Conservation (phyloP, 2,329 filamentous ascomycete genomes). For the Fusarium algeriense region DNA sequence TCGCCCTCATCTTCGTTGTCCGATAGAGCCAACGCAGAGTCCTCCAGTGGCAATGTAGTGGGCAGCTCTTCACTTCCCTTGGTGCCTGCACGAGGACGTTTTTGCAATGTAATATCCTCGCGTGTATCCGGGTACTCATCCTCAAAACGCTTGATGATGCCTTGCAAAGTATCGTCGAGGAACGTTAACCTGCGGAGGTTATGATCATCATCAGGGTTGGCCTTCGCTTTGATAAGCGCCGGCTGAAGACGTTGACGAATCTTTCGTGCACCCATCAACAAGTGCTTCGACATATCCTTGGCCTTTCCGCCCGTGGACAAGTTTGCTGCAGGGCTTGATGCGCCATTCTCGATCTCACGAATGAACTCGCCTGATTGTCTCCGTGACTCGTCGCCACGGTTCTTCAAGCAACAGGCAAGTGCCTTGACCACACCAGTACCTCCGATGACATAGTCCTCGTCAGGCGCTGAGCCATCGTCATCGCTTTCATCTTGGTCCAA, state of each 20-base stretch:
- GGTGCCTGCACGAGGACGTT: constrained; percentile 20
- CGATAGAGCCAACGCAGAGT: constrained; percentile 56
- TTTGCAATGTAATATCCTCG: constrained; percentile 48
- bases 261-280: constrained; percentile 88
- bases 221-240: constrained; percentile 79
- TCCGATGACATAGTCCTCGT: constrained; percentile 95
- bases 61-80: constrained; percentile 41
- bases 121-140: constrained; percentile 95
- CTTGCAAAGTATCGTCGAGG: constrained; percentile 87
- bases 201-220: constrained; percentile 76
- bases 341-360: constrained; percentile 64
- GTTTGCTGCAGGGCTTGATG: constrained; percentile 57
- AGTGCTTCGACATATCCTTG: constrained; percentile 92
- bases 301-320: constrained; percentile 70
- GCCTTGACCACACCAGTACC: constrained; percentile 96
- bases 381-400: constrained; percentile 74
- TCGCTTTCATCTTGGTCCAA: constrained; percentile 62
- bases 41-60: constrained; percentile 44
- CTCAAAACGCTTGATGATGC: constrained; percentile 95
- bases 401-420: constrained; percentile 88
- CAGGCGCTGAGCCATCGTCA: constrained; percentile 78
- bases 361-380: constrained; percentile 65
- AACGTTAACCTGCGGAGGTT: constrained; percentile 87
- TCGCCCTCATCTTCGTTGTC: constrained; percentile 65
- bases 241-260: constrained; percentile 87